Base-by-base conservation (phyloP, 148 eudicot genomes). In the Rhododendron williamsianum region DNA sequence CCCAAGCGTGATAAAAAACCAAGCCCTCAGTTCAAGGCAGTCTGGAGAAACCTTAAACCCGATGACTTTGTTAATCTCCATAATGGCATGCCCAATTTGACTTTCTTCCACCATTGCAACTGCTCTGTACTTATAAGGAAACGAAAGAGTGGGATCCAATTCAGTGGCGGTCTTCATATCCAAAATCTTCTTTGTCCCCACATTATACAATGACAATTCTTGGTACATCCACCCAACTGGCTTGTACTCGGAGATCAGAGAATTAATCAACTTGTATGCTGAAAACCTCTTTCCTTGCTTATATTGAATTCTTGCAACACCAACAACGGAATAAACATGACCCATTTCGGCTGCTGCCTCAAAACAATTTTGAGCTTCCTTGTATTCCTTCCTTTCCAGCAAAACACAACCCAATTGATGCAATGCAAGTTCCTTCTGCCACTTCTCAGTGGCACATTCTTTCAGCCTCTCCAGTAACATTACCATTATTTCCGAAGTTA, bases 171-270 rank as follows among this genome's bases (percentile, higher is more conserved):
- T 90, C 15, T 88, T 90, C 84, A 95, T 85, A 94, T 93, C 98
- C 69, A 89, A 84, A 85, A 89, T 84, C 88, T 85, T 96, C 87
- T 92, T 95, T 85, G 87, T 89, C 54, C 98, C 98, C 13, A 89
- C 87, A 84, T 91, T 90, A 85, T 96, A 96, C 71, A 96, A 71
- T 3, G 96, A 94, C 25, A 93, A 88, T 85, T 96, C 98, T 82
- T 94, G 98, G 87, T 92, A 94, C 95, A 96, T 96, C 98, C 98
- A 96, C 45, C 98, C 98, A n/a, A 88, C 87, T 16, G 96, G 93
- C 76, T 87, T 91, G 82, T 90, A 49, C 49, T 92, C 91, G 33
- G 89, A 91, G 19, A 93, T 88, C 45, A 96, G 87, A 46, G 92
- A 86, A 82, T 91, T 91, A 83, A 96, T 90, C 87, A 88, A 65